These are phyloP conservation scores for Dactylellina cionopaga DNA, from an alignment of 2,329 filamentous ascomycete species.

Conservation along the genomic window DNA sequence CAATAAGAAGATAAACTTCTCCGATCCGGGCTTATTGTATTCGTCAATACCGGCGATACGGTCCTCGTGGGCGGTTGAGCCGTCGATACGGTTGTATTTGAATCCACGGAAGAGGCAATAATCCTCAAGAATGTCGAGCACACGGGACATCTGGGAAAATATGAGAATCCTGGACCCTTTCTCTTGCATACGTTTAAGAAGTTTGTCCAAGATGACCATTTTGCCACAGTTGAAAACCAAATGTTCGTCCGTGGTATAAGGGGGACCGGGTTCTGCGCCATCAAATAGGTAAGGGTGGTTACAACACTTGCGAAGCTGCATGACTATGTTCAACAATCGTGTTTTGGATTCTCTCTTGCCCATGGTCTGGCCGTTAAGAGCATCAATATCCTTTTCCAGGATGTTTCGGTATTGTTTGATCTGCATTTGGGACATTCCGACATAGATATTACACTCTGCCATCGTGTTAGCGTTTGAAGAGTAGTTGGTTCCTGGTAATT, in stretches of 20 bases:
- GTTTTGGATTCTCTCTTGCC: conserved; percentile 99
- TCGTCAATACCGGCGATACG: conserved; percentile 97
- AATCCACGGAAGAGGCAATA: conserved; percentile 96
- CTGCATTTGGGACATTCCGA: conserved; percentile 99
- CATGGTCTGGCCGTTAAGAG: conserved; percentile 87
- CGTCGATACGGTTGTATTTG: conserved; percentile 97
- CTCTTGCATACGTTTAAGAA: conserved; percentile 81
- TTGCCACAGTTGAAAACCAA: conserved; percentile 92
- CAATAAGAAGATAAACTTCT: conserved; percentile 95
- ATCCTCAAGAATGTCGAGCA: conserved; percentile 95
- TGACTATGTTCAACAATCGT: conserved; percentile 95
- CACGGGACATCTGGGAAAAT: conserved; percentile 98
- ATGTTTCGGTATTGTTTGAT: conserved; percentile 99
- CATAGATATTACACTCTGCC: conserved; percentile 86
- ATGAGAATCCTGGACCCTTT: conserved; percentile 96
- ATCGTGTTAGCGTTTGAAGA: conserved; percentile 21
- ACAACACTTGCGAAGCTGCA: conserved; percentile 98
- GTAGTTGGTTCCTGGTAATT: neutral
- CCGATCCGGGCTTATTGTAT: conserved; percentile 94
- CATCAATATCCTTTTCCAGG: conserved; percentile 97
- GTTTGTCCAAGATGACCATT: conserved; percentile 95
- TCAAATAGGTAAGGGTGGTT: conserved; percentile 99
- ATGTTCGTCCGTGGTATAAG: conserved; percentile 98
- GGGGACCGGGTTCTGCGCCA: conserved; percentile 93
- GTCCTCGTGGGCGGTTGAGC: conserved; percentile 95